Percentiles rank a stretch among this genome's conserved stretches.
phyloP scores from a whole-genome alignment of 352 stramenopile genomes.

The Globisporangium okanoganense region DNA sequence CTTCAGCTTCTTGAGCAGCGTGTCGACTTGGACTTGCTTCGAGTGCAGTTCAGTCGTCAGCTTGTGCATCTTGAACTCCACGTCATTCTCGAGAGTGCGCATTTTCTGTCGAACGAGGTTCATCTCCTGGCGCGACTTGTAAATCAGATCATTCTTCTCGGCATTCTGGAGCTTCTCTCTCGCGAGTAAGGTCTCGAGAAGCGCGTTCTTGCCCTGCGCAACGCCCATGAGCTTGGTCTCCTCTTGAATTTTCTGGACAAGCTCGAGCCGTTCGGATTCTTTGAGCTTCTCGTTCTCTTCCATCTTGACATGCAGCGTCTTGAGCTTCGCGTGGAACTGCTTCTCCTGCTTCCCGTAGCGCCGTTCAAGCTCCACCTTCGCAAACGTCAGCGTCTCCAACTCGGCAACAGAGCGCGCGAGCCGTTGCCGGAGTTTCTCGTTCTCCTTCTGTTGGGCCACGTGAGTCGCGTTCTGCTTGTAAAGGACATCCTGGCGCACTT shows the following conservation, averaged over 20 bases:
- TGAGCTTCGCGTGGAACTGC: conserved; percentile 48
- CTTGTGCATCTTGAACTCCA: conserved; percentile 54
- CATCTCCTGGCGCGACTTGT: conserved; percentile 59
- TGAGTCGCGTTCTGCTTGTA: conserved; percentile 21
- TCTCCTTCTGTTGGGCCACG: conserved; percentile 24
- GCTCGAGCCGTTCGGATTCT: conserved; percentile 44
- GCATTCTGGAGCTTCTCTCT: conserved; percentile 55
- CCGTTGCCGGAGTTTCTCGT: conserved; percentile 44
- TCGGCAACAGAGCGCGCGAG: conserved; percentile 45
- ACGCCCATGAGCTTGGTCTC: conserved; percentile 63
- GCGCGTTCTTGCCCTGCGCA: conserved; percentile 50
- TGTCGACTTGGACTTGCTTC: conserved; percentile 57
- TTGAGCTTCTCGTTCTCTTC: conserved; percentile 45
- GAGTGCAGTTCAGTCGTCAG: conserved; percentile 47
- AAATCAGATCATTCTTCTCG: conserved; percentile 51
- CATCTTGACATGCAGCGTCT: conserved; percentile 38
- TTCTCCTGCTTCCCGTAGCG: conserved; percentile 45
- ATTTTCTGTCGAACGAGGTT: conserved; percentile 50
- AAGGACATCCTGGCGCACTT: conserved; percentile 36
- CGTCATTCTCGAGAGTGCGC: conserved; percentile 45
- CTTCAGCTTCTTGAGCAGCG: conserved; percentile 50
- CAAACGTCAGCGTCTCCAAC: conserved; percentile 32
- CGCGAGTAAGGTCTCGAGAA: conserved; percentile 57
- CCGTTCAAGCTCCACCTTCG: conserved; percentile 46
- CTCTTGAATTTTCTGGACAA: conserved; percentile 53